Conservation (phyloP, 75 land plant species). For the Isoetes taiwanensis region DNA sequence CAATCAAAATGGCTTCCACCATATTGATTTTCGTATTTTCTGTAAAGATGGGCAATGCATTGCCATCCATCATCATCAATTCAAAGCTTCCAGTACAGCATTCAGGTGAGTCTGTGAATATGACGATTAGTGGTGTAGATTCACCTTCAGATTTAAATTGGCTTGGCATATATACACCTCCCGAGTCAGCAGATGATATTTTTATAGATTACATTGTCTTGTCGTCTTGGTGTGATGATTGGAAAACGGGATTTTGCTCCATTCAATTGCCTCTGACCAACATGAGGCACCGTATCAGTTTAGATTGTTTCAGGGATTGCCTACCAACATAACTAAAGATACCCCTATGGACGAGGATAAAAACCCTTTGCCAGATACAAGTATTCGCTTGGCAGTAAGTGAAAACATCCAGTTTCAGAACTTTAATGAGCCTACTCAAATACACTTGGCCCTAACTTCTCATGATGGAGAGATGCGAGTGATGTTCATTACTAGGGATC, state of each 20-base stretch:
- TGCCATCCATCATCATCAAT: too few species aligned
- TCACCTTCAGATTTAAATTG: constrained; percentile 56
- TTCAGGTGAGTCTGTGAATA: constrained; percentile 41
- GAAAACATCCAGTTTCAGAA: constrained; percentile 28
- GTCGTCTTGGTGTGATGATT: constrained; percentile 29
- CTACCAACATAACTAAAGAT: constrained; percentile 17
- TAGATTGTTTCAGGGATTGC: constrained; percentile 56
- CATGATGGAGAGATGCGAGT: constrained; percentile 58
- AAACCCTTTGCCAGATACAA: constrained; percentile 61
- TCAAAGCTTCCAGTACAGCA: too few species aligned
- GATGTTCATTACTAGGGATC: constrained; percentile 53
- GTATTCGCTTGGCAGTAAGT: constrained; percentile 36
- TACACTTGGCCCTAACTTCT: constrained; percentile 57
- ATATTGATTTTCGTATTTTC: too few species aligned
- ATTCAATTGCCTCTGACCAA: constrained; percentile 40
- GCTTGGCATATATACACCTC: constrained; percentile 84
- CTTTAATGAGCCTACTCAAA: constrained; percentile 49
- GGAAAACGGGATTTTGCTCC: constrained; percentile 44
- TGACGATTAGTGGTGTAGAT: constrained; percentile 35
- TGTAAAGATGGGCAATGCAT: too few species aligned
- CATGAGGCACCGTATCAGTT: constrained; percentile 58
- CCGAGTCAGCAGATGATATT: constrained; percentile 34
- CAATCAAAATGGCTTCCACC: too few species aligned
- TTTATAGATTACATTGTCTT: constrained; percentile 77
- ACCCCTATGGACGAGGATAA: constrained; percentile 41